Conservation (phyloP, 2,329 filamentous ascomycete species). For the Ophiosphaerella herpotricha region DNA sequence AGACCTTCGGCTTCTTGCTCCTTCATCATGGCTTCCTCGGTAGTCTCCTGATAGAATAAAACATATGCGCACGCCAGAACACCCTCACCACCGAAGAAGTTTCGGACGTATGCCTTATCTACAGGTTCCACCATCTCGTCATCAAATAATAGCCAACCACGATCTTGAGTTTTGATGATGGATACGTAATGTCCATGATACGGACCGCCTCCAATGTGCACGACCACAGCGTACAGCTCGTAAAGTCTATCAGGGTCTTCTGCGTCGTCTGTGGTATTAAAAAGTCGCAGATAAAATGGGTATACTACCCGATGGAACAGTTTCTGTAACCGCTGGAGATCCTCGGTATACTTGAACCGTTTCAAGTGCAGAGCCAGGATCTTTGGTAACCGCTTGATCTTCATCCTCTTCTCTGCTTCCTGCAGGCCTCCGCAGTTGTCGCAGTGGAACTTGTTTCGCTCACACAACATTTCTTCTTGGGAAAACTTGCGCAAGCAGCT, state of each 20-base stretch:
- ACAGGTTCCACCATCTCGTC: constrained; percentile 99
- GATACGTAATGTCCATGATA: constrained; percentile 98
- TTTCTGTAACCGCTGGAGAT: constrained; percentile 90
- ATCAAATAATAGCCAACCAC: constrained; percentile 94
- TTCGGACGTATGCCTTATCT: constrained; percentile 92
- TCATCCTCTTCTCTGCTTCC: constrained; percentile 99
- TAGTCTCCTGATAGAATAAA: constrained; percentile 94
- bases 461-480: constrained; percentile 94
- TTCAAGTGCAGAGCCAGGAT: constrained; percentile 93
- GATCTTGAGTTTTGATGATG: constrained; percentile 95
- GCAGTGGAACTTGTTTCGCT: constrained; percentile 98
- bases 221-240: constrained; percentile 94
- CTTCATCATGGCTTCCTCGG: constrained; percentile 67
- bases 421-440: constrained; percentile 95
- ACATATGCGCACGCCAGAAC: constrained; percentile 95
- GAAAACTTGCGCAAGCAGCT: constrained; percentile 96
- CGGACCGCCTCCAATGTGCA: constrained; percentile 94
- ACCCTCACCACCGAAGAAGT: constrained; percentile 89
- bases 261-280: constrained; percentile 96
- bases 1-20: constrained; percentile 83
- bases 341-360: constrained; percentile 97
- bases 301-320: constrained; percentile 97
- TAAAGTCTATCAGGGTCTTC: constrained; percentile 93
- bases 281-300: constrained; percentile 92
- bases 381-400: constrained; percentile 91